Percentiles rank a stretch among this genome's conserved stretches.
Conservation (phyloP, 495 filamentous ascomycete species). For the Evernia prunastri region DNA sequence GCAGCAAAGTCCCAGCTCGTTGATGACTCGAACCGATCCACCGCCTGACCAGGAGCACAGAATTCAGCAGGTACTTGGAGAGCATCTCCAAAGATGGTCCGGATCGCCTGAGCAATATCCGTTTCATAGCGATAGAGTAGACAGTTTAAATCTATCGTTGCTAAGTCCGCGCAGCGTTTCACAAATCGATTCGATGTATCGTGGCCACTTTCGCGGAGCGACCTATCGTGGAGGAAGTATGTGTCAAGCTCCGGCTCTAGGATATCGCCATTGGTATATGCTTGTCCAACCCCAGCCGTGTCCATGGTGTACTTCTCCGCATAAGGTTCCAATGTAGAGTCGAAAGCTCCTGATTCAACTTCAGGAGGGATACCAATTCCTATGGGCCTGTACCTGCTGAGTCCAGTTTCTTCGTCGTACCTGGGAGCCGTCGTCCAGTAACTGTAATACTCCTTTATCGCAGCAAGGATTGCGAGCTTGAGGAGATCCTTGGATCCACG, state of each 20-base stretch:
- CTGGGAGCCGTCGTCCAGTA: slow-evolving; percentile 83
- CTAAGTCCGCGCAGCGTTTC: slow-evolving; percentile 76
- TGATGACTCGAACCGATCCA: slow-evolving; percentile 66
- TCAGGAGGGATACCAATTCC: slow-evolving; percentile 89
- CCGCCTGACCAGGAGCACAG: slow-evolving; percentile 50
- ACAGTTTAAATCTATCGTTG: slow-evolving; percentile 90
- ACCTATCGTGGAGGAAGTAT: slow-evolving; percentile 92
- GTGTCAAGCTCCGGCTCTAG: slow-evolving; percentile 83
- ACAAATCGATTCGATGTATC: slow-evolving; percentile 93
- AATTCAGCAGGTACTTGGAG: slow-evolving; percentile 75
- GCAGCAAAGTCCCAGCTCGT: slow-evolving; percentile 82
- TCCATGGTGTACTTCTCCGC: slow-evolving; percentile 74
- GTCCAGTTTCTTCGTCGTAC: slow-evolving; percentile 69
- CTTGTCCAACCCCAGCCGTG: slow-evolving; percentile 74
- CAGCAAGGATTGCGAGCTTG: slow-evolving; percentile 68
- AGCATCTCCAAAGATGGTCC: slow-evolving; percentile 69
- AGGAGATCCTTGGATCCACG: slow-evolving; percentile 72
- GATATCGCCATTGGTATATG: slow-evolving; percentile 75
- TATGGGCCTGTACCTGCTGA: slow-evolving; percentile 77
- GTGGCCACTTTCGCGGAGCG: slow-evolving; percentile 93
- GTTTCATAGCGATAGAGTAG: slow-evolving; percentile 92
- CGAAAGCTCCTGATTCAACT: slow-evolving; percentile 83
- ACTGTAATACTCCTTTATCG: slow-evolving; percentile 92
- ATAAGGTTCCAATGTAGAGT: slow-evolving; percentile 79
- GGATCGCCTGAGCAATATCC: slow-evolving; percentile 81